Percentiles rank a stretch among this genome's conserved stretches.
phyloP scores from a whole-genome alignment of 2,329 filamentous ascomycete species.

The Colletotrichum falcatum region DNA sequence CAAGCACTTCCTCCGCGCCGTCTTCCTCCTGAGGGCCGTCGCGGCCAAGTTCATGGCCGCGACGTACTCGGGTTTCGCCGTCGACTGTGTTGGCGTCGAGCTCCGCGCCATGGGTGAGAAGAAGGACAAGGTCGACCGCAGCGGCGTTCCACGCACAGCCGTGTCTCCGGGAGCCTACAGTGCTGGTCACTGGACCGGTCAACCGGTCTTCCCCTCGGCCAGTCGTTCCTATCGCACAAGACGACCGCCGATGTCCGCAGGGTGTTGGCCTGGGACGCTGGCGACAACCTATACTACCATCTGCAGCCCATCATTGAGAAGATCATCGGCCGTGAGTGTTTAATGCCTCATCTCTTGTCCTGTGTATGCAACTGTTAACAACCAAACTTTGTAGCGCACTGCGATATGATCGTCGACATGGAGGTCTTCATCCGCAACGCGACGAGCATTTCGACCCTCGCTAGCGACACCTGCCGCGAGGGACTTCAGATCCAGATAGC shows the following conservation, averaged over 20 bases:
- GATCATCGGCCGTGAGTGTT: constrained; percentile 21
- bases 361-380: not conserved
- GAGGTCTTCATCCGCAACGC: constrained; percentile 37
- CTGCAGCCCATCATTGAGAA: constrained; percentile 26
- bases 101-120: not conserved
- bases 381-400: constrained; percentile 21
- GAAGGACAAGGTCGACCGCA: not conserved
- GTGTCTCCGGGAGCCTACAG: not conserved
- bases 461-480: constrained; percentile 19
- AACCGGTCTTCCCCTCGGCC: constrained; percentile 1
- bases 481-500: not conserved
- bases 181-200: constrained; percentile 19
- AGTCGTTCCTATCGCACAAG: constrained; percentile 2
- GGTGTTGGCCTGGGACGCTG: constrained; percentile 33
- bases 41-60: constrained; percentile 23
- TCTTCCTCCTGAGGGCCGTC: constrained; percentile 18
- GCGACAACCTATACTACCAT: constrained; percentile 36
- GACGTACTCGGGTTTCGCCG: constrained; percentile 21
- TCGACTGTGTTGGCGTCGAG: constrained; percentile 8
- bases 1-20: constrained; percentile 35
- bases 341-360: not conserved
- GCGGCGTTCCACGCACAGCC: constrained; percentile 3
- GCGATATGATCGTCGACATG: constrained; percentile 33
- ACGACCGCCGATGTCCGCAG: not conserved
- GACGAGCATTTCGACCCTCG: constrained; percentile 3